Evolutionary conservation across 2,329 filamentous ascomycete genomes (phyloP).

Genomic region (Epichloe typhina): DNA sequence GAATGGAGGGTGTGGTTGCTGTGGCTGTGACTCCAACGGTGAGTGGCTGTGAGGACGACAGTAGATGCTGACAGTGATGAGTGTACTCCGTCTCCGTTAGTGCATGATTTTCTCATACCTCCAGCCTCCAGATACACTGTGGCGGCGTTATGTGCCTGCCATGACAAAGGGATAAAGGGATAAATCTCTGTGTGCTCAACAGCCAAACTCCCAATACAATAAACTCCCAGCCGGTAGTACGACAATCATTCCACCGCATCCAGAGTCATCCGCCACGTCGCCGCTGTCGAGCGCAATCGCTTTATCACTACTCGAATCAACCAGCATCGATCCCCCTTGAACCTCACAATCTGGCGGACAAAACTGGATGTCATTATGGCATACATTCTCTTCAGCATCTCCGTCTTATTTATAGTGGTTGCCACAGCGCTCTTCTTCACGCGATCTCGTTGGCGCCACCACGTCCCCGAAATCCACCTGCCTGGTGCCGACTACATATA

Average conservation of each 20-base stretch:
- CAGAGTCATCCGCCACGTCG: constrained; percentile 1
- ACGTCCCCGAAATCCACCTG: constrained; percentile 46
- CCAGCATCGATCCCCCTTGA: neutral
- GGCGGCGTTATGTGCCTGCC: constrained; percentile 1
- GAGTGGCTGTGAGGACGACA: neutral
- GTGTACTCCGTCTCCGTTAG: too few species aligned
- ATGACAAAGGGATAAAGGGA: constrained; percentile 5
- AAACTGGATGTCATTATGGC: constrained; percentile 39
- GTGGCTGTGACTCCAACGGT: neutral
- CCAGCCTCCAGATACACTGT: neutral
- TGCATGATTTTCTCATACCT: neutral
- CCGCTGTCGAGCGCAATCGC: neutral
- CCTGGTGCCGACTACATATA: constrained; percentile 54
- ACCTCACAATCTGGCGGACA: neutral
- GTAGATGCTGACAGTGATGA: neutral
- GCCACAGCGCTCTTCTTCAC: constrained; percentile 72
- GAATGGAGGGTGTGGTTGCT: constrained; percentile 5
- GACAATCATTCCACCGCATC: neutral
- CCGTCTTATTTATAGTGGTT: constrained; percentile 55
- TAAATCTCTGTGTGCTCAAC: neutral
- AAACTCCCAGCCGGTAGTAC: neutral
- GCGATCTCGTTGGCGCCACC: constrained; percentile 61
- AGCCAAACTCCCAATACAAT: neutral
- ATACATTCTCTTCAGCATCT: constrained; percentile 68
- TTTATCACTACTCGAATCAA: neutral